Percentiles rank a stretch among this genome's conserved stretches.
Evolutionary conservation across 805 yeast genomes (phyloP).

Genomic region (Candida silvicultrix): DNA sequence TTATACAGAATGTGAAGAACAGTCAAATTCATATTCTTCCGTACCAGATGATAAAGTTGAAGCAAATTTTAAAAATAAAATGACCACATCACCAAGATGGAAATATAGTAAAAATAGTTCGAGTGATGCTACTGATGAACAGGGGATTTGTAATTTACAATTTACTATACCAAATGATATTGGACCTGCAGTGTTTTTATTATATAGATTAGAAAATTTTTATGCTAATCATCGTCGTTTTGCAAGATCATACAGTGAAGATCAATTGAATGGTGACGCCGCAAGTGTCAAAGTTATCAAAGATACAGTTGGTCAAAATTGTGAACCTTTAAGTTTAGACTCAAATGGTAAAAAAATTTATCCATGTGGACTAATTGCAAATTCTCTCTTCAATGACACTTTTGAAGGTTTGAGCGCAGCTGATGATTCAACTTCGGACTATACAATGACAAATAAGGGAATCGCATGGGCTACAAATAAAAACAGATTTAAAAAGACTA

Average conservation of each 20-base stretch:
- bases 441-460: conserved; percentile 40
- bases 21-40: conserved; percentile 41
- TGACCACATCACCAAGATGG: conserved; percentile 59
- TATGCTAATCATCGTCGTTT: conserved; percentile 93
- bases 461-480: conserved; percentile 73
- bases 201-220: conserved; percentile 83
- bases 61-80: conserved; percentile 48
- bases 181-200: conserved; percentile 67
- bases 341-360: conserved; percentile 55
- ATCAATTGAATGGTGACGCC: conserved; percentile 74
- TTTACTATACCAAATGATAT: conserved; percentile 70
- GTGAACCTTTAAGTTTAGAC: conserved; percentile 58
- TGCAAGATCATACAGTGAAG: conserved; percentile 81
- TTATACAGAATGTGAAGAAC: conserved; percentile 61
- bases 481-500: conserved; percentile 56
- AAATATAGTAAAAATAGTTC: conserved; percentile 37
- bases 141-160: conserved; percentile 61
- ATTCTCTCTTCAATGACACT: conserved; percentile 74
- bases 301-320: conserved; percentile 41
- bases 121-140: conserved; percentile 39
- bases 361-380: conserved; percentile 84
- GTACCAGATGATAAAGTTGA: conserved; percentile 54
- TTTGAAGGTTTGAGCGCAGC: conserved; percentile 37
- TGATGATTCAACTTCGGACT: conserved; percentile 33
- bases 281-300: conserved; percentile 48